A percentile compares a stretch with the other conserved stretches of the same genome.
phyloP scores from a whole-genome alignment of 2,329 filamentous ascomycete genomes.

The Paracoccidioides brasiliensis region DNA sequence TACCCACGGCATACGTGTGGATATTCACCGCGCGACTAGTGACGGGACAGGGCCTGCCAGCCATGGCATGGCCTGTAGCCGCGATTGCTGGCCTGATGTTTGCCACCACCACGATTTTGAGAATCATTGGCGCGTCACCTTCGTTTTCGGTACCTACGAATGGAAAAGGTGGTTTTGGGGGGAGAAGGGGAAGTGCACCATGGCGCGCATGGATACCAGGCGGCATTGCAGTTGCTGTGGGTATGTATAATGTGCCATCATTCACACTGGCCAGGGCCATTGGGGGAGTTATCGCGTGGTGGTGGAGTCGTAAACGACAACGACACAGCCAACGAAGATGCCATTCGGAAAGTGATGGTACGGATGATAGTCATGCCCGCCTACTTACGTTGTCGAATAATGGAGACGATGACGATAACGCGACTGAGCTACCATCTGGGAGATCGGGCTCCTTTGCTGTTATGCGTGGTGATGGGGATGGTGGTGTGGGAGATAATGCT shows the following conservation, averaged over 20 bases:
- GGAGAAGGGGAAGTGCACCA: constrained; percentile 20
- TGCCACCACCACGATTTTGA: constrained; percentile 53
- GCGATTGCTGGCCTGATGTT: constrained; percentile 63
- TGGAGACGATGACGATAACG: not conserved
- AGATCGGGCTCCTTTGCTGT: not conserved
- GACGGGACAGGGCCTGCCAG: constrained; percentile 75
- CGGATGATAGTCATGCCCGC: not conserved
- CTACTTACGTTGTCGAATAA: not conserved
- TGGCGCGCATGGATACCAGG: constrained; percentile 76
- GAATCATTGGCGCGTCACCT: constrained; percentile 42
- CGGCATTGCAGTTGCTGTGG: constrained; percentile 89
- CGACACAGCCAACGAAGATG: not conserved
- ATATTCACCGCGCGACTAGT: constrained; percentile 90
- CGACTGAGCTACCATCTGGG: not conserved
- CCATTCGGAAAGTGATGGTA: not conserved
- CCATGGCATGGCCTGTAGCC: constrained; percentile 71
- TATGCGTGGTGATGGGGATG: not conserved
- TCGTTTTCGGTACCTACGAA: constrained; percentile 18
- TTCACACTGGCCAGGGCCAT: constrained; percentile 83
- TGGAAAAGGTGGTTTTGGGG: constrained; percentile 27
- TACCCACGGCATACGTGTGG: constrained; percentile 93
- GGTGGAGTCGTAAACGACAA: constrained; percentile 47
- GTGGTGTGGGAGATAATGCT: not conserved
- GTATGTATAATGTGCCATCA: constrained; percentile 95
- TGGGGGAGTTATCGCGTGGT: constrained; percentile 65